These are phyloP conservation scores for Salicornia ramosissima DNA, from an alignment of 148 eudicot species.

Conservation along the genomic window DNA sequence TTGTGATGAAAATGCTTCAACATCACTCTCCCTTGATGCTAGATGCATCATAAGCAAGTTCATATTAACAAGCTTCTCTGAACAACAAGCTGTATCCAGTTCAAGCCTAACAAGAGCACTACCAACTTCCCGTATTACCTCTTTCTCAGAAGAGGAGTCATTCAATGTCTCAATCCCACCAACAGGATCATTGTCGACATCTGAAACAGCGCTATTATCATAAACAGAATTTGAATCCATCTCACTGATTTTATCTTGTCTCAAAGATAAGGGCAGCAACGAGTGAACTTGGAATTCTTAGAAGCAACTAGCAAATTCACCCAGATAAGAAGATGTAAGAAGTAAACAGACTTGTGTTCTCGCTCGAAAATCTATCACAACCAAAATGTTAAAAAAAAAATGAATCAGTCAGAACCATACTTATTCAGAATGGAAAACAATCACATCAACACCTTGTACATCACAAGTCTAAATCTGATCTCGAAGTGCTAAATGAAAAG, in stretches of 20 bases:
- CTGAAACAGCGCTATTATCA: conserved; percentile 34
- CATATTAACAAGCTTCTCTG: conserved; percentile 81
- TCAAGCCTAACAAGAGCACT: conserved; percentile 49
- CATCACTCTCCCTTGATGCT: conserved; percentile 69
- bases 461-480: background rate
- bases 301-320: background rate
- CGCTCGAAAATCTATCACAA: background rate
- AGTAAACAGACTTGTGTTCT: background rate
- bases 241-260: background rate
- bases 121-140: conserved; percentile 34
- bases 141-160: conserved; percentile 38
- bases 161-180: conserved; percentile 42
- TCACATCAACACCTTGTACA: background rate
- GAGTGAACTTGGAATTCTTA: background rate
- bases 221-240: conserved; percentile 44
- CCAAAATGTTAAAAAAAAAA: background rate
- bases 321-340: background rate
- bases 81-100: conserved; percentile 59
- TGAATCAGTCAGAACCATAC: background rate
- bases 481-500: too few species aligned
- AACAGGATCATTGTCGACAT: conserved; percentile 36
- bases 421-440: too few species aligned
- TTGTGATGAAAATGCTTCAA: conserved; percentile 56
- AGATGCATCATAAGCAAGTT: conserved; percentile 73
- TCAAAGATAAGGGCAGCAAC: background rate